Evolutionary conservation across 371 early-diverging fungal species (phyloP).

Genomic region (Mucor plumbeus): DNA sequence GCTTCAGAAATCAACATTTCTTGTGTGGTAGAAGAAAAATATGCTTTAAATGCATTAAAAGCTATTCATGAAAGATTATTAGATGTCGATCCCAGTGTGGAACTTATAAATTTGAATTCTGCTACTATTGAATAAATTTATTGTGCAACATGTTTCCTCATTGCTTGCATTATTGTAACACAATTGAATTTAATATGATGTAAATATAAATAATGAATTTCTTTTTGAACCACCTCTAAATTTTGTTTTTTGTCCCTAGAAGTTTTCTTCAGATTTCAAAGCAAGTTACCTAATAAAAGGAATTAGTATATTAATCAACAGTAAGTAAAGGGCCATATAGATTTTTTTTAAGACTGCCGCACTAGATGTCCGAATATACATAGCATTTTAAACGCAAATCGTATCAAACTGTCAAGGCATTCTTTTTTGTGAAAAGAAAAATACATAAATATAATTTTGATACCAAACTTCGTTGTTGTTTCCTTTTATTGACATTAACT

Average conservation of each 20-base stretch:
- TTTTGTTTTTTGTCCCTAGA: no score
- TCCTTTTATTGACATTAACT: no score
- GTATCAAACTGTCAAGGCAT: no score
- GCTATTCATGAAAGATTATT: constrained; percentile 86
- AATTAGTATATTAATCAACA: no score
- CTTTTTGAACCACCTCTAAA: neutral
- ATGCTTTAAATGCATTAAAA: constrained; percentile 78
- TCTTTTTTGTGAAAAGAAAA: no score
- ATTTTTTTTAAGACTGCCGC: neutral
- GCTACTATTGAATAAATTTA: constrained; percentile 8
- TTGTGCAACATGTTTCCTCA: neutral
- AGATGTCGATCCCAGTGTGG: constrained; percentile 35
- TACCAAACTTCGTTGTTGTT: no score
- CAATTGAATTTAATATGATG: neutral
- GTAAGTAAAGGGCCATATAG: no score
- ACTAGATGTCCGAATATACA: neutral
- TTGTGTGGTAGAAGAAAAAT: constrained; percentile 85
- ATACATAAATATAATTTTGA: no score
- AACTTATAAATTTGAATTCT: constrained; percentile 15
- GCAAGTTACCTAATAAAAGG: no score
- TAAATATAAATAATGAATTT: neutral
- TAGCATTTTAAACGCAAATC: no score
- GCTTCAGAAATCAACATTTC: constrained; percentile 97
- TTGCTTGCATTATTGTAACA: neutral
- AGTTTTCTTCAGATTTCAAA: no score